These are phyloP conservation scores for Stygiomarasmius scandens DNA, from an alignment of 1,284 basidiomycete species.

Conservation along the genomic window DNA sequence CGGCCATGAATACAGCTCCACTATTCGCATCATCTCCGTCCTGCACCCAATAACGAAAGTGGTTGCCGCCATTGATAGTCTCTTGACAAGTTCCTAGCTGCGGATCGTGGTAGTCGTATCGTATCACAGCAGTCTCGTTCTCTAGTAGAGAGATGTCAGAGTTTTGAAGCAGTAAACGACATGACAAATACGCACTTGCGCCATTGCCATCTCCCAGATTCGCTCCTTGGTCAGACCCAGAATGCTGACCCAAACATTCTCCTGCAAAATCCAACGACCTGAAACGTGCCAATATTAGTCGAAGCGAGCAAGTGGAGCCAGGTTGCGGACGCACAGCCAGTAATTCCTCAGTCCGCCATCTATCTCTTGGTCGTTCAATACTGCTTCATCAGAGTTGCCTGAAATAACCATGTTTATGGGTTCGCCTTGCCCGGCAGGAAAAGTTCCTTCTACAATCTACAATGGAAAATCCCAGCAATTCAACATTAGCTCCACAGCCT, in stretches of 20 bases:
- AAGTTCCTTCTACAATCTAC: slow-evolving; percentile 60
- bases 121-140: slow-evolving; percentile 79
- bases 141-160: slow-evolving; percentile 38
- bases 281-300: background rate
- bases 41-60: slow-evolving; percentile 91
- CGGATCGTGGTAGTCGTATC: slow-evolving; percentile 81
- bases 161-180: background rate
- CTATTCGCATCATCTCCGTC: slow-evolving; percentile 65
- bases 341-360: slow-evolving; percentile 87
- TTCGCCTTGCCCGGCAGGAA: slow-evolving; percentile 80
- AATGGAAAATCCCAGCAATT: background rate
- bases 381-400: slow-evolving; percentile 71
- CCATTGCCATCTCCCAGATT: slow-evolving; percentile 88
- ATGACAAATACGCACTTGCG: slow-evolving; percentile 58
- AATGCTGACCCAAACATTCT: slow-evolving; percentile 87
- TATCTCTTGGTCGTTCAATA: slow-evolving; percentile 64
- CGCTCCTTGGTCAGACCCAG: slow-evolving; percentile 71
- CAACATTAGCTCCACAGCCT: background rate
- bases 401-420: slow-evolving; percentile 89
- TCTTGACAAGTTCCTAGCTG: slow-evolving; percentile 82
- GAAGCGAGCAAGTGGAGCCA: background rate
- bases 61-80: slow-evolving; percentile 86
- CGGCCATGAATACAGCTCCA: slow-evolving; percentile 84
- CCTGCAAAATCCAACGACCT: slow-evolving; percentile 63
- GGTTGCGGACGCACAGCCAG: slow-evolving; percentile 38